phyloP scores from a whole-genome alignment of 345 rosid species.

The Eutrema yunnanense region DNA sequence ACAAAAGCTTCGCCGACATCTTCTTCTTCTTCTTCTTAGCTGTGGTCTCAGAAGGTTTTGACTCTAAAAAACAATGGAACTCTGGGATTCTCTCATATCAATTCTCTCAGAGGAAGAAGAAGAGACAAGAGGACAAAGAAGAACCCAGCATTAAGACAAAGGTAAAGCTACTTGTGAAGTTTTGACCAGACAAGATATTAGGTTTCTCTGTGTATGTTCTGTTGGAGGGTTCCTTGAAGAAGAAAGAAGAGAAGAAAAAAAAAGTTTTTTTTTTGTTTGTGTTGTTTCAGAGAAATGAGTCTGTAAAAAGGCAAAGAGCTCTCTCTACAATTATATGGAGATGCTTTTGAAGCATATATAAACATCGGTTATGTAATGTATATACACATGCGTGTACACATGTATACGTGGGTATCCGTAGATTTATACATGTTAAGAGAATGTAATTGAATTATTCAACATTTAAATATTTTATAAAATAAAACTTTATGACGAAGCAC shows the following conservation, averaged over 20 bases:
- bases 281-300: conserved; percentile 33
- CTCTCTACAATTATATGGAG: conserved; percentile 44
- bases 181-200: conserved; percentile 31
- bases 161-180: conserved; percentile 27
- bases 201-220: conserved; percentile 20
- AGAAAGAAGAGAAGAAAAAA: conserved; percentile 23
- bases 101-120: not conserved
- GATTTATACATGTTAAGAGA: conserved; percentile 34
- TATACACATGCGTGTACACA: conserved; percentile 24
- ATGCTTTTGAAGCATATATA: conserved; percentile 32
- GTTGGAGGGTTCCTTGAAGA: conserved; percentile 29
- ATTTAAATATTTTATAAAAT: not conserved
- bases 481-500: conserved; percentile 4
- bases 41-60: conserved; percentile 3
- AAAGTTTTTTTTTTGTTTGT: conserved; percentile 34
- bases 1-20: conserved; percentile 64
- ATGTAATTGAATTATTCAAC: conserved; percentile 14
- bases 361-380: conserved; percentile 20
- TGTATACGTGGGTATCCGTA: conserved; percentile 33
- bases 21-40: conserved; percentile 6
- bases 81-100: conserved; percentile 11
- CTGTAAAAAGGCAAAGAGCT: conserved; percentile 23
- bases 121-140: conserved; percentile 30
- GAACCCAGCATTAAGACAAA: conserved; percentile 13
- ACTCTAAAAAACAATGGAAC: not conserved